Percentiles rank a stretch among this genome's conserved stretches.
Evolutionary conservation across 1,284 basidiomycete species (phyloP).

Genomic region (Amylostereum areolatum): DNA sequence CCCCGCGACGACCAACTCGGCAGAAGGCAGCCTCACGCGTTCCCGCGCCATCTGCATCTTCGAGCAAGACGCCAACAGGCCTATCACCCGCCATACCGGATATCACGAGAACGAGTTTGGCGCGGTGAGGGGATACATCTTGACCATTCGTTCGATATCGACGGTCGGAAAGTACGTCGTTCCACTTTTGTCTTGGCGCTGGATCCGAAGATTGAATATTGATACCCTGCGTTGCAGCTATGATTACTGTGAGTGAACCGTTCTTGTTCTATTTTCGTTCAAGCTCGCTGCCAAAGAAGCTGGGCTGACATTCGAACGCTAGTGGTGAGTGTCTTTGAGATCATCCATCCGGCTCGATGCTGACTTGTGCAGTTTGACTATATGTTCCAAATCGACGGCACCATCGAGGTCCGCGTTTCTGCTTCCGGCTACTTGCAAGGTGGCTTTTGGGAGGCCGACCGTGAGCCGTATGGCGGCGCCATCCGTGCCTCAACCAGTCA

Average conservation of each 20-base stretch:
- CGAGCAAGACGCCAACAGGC: slow-evolving; percentile 52
- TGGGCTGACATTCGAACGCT: slow-evolving; percentile 11
- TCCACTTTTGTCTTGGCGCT: background rate
- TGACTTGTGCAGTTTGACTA: slow-evolving; percentile 46
- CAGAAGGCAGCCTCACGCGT: slow-evolving; percentile 35
- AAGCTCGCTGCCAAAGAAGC: slow-evolving; percentile 14
- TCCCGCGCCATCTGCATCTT: slow-evolving; percentile 59
- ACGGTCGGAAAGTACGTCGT: slow-evolving; percentile 56
- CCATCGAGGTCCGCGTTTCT: slow-evolving; percentile 57
- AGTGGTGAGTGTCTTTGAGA: too few relatives aligned
- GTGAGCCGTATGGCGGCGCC: slow-evolving; percentile 47
- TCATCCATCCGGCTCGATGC: background rate
- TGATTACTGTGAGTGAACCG: slow-evolving; percentile 41
- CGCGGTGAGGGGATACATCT: slow-evolving; percentile 52
- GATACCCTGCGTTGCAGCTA: slow-evolving; percentile 31
- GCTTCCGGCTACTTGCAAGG: slow-evolving; percentile 68
- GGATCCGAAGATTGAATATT: slow-evolving; percentile 2
- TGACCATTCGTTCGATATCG: slow-evolving; percentile 49
- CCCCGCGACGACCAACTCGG: slow-evolving; percentile 47
- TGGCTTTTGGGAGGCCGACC: slow-evolving; percentile 45
- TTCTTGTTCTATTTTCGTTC: slow-evolving; percentile 20
- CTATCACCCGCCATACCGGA: slow-evolving; percentile 54
- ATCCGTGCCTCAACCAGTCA: slow-evolving; percentile 51
- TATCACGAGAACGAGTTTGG: slow-evolving; percentile 46
- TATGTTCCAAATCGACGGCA: slow-evolving; percentile 60